Conservation (phyloP, 2,329 filamentous ascomycete genomes). For the Colletotrichum sp. region DNA sequence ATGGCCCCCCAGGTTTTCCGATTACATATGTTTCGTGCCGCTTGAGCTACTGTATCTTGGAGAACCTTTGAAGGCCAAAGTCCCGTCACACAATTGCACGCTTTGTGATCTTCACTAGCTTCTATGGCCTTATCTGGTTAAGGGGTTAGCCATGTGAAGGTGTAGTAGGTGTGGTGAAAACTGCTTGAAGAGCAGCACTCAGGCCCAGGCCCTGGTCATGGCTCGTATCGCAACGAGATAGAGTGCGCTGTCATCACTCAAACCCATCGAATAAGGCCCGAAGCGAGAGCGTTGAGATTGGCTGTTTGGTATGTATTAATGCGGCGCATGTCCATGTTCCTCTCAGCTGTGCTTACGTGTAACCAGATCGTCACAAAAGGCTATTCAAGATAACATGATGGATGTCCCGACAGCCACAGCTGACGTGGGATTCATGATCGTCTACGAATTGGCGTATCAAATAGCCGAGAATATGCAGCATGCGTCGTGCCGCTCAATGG, state of each 20-base stretch:
- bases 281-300: too few species aligned
- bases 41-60: background rate
- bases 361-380: background rate
- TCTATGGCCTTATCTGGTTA: background rate
- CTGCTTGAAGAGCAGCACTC: background rate
- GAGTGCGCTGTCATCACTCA: background rate
- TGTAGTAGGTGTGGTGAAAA: fast-evolving
- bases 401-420: background rate
- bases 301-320: background rate
- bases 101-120: background rate
- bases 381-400: background rate
- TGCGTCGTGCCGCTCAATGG: background rate
- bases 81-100: background rate
- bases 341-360: background rate
- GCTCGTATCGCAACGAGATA: background rate
- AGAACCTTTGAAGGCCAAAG: background rate
- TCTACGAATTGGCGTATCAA: background rate
- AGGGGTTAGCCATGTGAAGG: background rate
- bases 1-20: background rate
- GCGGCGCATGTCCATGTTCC: background rate
- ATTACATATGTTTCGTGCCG: background rate
- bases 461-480: background rate
- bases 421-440: background rate
- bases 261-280: background rate
- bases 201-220: background rate